Evolutionary conservation across 352 stramenopile species (phyloP).

Genomic region (Phytophthora quininea): DNA sequence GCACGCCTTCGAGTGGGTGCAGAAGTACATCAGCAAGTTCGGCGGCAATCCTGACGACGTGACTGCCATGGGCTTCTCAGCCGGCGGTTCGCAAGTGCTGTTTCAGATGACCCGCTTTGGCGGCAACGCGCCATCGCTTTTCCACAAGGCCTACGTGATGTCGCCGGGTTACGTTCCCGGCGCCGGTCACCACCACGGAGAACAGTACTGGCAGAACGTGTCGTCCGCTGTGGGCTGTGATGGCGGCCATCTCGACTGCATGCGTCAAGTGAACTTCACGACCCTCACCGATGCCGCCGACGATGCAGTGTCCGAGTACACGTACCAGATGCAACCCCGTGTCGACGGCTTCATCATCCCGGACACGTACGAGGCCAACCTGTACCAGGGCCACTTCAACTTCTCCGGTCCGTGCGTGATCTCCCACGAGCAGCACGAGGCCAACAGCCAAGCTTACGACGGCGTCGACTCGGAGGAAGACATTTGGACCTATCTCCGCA

Average conservation of each 20-base stretch:
- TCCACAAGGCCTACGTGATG: conserved; percentile 37
- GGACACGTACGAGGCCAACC: conserved; percentile 27
- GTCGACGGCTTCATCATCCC: conserved; percentile 33
- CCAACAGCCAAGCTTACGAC: conserved; percentile 16
- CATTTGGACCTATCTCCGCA: conserved; percentile 19
- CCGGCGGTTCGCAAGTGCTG: conserved; percentile 22
- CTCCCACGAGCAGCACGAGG: conserved; percentile 25
- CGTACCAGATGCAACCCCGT: conserved; percentile 33
- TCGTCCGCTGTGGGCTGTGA: conserved; percentile 20
- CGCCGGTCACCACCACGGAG: conserved; percentile 25
- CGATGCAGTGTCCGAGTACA: conserved; percentile 14
- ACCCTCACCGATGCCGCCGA: conserved; percentile 13
- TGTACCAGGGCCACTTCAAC: conserved; percentile 35
- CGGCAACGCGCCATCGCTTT: conserved; percentile 24
- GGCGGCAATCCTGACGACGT: conserved; percentile 42
- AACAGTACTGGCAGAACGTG: conserved; percentile 38
- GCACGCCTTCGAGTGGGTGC: conserved; percentile 42
- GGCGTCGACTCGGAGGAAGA: conserved; percentile 21
- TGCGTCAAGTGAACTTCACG: conserved; percentile 23
- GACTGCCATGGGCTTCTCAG: conserved; percentile 36
- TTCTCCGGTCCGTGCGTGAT: conserved; percentile 22
- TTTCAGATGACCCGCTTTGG: conserved; percentile 39
- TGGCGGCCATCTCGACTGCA: conserved; percentile 24
- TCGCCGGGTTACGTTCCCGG: conserved; percentile 23
- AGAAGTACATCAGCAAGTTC: conserved; percentile 43